Percentiles rank a stretch among this genome's conserved stretches.
Evolutionary conservation across 331 rosid species (phyloP).

Genomic region (Malus hybrid): DNA sequence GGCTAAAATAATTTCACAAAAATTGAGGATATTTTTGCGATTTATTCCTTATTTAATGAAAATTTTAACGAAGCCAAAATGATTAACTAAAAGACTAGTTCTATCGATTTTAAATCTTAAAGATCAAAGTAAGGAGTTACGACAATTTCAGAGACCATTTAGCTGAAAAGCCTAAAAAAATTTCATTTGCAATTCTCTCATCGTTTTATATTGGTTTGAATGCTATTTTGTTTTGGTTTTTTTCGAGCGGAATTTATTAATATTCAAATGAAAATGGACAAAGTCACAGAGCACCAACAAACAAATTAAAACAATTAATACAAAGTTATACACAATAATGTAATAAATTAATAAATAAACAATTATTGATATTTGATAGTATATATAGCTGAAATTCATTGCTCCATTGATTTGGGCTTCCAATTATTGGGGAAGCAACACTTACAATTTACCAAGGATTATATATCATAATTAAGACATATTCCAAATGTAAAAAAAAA

Average conservation of each 20-base stretch:
- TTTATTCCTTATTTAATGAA: too few species aligned
- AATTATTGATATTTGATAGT: too few species aligned
- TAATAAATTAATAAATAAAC: background rate
- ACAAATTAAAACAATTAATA: background rate
- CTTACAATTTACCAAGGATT: constrained; percentile 18
- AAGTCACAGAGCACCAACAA: constrained; percentile 3
- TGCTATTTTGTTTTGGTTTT: background rate
- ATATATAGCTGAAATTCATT: background rate
- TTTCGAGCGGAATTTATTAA: background rate
- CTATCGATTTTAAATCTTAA: too few species aligned
- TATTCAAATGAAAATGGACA: background rate
- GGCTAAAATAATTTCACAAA: too few species aligned
- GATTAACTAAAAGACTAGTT: too few species aligned
- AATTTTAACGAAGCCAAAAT: too few species aligned
- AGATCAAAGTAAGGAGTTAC: too few species aligned
- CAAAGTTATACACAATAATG: background rate
- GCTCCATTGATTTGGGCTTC: constrained; percentile 29
- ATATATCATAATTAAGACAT: constrained; percentile 27
- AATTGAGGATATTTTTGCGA: too few species aligned
- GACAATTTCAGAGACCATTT: too few species aligned
- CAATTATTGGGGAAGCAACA: constrained; percentile 31
- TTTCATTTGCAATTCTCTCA: background rate
- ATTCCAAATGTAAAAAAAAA: constrained; percentile 22
- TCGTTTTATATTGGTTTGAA: background rate
- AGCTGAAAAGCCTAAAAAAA: too few species aligned